phyloP scores from a whole-genome alignment of 2,329 filamentous ascomycete genomes.

The Proliferodiscus dingleyae region DNA sequence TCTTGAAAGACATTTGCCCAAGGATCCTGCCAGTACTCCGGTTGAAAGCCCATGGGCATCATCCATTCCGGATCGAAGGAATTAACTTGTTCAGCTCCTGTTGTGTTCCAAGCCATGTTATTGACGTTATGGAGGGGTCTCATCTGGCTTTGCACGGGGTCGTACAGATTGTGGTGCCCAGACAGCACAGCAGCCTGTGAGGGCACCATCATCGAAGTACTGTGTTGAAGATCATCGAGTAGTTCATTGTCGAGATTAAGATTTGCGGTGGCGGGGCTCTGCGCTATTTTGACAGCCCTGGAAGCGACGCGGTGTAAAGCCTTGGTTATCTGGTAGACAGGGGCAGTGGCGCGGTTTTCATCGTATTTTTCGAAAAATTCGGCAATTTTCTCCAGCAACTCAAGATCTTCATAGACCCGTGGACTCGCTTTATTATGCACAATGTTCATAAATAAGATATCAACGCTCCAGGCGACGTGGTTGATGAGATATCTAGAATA shows the following conservation, averaged over 20 bases:
- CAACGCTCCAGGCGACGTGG: constrained; percentile 16
- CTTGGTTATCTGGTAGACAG: constrained; percentile 9
- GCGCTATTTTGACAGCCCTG: constrained; percentile 11
- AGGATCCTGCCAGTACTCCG: constrained; percentile 12
- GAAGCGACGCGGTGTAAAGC: constrained; percentile 9
- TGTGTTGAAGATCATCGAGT: neutral
- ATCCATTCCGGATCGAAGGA: constrained; percentile 12
- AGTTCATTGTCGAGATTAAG: neutral
- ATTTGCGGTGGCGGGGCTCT: neutral
- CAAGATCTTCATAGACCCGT: constrained; percentile 9
- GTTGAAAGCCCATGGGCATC: constrained; percentile 13
- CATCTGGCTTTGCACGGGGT: neutral
- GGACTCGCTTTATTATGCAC: constrained; percentile 14
- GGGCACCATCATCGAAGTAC: neutral
- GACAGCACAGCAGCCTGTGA: neutral
- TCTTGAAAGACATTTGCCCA: constrained; percentile 14
- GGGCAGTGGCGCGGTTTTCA: constrained; percentile 3
- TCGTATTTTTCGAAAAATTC: constrained; percentile 12
- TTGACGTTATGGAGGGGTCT: neutral
- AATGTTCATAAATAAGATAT: constrained; percentile 17
- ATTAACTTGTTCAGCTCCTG: constrained; percentile 1
- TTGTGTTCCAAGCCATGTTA: neutral
- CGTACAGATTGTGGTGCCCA: neutral
- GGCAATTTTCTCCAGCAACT: constrained; percentile 7
- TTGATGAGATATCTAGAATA: constrained; percentile 9